A percentile compares a stretch with the other conserved stretches of the same genome.
These are phyloP conservation scores for Amborella trichopoda DNA, from an alignment of 164 flowering plant species.

Conservation along the genomic window DNA sequence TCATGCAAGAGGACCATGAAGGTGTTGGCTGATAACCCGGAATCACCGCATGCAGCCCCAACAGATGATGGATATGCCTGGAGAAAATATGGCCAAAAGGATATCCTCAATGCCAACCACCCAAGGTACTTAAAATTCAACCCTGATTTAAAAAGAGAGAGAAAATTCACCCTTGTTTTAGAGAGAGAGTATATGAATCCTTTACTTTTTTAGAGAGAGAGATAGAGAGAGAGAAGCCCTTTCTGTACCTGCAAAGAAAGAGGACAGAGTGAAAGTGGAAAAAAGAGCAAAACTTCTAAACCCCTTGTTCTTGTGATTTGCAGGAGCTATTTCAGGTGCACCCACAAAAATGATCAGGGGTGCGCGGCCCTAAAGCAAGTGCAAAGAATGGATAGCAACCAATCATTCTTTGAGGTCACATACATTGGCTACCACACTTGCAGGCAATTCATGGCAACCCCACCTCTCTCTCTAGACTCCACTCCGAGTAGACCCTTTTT, in stretches of 20 bases:
- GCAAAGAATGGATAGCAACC: conserved; percentile 18
- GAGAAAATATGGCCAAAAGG: conserved; percentile 25
- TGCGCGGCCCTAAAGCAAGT: conserved; percentile 30
- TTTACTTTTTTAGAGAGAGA: neutral
- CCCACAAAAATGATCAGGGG: conserved; percentile 28
- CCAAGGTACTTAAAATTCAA: conserved; percentile 32
- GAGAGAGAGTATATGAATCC: neutral
- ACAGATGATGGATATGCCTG: conserved; percentile 40
- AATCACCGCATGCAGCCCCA: no score
- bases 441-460: conserved; percentile 14
- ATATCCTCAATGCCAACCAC: conserved; percentile 32
- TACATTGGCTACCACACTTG: conserved; percentile 58
- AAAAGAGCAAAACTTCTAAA: no score
- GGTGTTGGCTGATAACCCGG: no score
- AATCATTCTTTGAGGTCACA: conserved; percentile 21
- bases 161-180: neutral
- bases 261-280: neutral
- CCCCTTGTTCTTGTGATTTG: neutral
- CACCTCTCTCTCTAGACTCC: conserved; percentile 9
- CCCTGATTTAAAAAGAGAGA: neutral
- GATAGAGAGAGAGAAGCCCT: neutral
- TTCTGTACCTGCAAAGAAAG: neutral
- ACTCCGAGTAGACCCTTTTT: conserved; percentile 5
- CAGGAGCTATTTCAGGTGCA: conserved; percentile 45
- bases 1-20: no score